phyloP scores from a whole-genome alignment of 139 green algal genomes.

The Diplosphaera chodatii region DNA sequence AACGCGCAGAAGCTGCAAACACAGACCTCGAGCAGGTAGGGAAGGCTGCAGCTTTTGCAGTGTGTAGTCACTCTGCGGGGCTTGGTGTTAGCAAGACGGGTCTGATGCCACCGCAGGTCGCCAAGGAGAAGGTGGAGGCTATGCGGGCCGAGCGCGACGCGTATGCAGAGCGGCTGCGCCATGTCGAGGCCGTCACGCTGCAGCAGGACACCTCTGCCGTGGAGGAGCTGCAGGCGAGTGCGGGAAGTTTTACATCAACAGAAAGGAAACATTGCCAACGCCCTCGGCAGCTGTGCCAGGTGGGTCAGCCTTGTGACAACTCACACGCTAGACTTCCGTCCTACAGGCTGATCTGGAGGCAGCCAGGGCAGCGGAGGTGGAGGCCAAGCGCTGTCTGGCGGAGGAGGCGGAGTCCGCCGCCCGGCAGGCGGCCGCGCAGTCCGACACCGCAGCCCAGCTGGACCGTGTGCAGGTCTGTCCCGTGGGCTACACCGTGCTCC shows the following conservation, averaged over 20 bases:
- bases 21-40: background rate
- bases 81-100: too few species aligned
- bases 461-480: background rate
- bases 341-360: background rate
- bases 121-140: background rate
- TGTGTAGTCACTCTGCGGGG: too few species aligned
- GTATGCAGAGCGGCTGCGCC: background rate
- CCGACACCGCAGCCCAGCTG: background rate
- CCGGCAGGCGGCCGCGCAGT: background rate
- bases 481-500: too few species aligned
- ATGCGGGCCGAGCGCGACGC: background rate
- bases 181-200: background rate
- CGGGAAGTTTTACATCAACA: too few species aligned
- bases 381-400: background rate
- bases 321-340: too few species aligned
- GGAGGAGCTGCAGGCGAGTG: background rate
- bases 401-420: background rate
- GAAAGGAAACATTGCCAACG: too few species aligned
- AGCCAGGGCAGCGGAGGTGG: background rate
- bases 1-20: background rate
- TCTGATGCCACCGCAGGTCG: background rate
- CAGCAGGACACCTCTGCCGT: background rate
- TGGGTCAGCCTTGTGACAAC: too few species aligned
- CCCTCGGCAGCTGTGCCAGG: too few species aligned
- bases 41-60: too few species aligned